Percentiles rank a stretch among this genome's conserved stretches.
Evolutionary conservation across 345 rosid species (phyloP).

Genomic region (Kernera saxatilis): DNA sequence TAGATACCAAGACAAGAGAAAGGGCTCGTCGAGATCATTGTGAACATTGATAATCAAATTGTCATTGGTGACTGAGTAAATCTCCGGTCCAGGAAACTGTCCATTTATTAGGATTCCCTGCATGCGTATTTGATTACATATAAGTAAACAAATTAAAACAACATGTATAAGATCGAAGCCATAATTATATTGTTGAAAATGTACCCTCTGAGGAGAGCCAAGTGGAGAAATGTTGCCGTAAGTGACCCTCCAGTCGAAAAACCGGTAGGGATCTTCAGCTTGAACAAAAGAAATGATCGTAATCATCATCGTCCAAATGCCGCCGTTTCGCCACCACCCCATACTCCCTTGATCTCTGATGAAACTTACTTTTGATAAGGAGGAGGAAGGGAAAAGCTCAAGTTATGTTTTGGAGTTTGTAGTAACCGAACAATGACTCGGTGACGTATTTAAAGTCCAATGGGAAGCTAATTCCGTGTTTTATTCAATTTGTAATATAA

Average conservation of each 20-base stretch:
- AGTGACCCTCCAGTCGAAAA: slow-evolving; percentile 66
- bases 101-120: slow-evolving; percentile 93
- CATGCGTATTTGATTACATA: too few species aligned
- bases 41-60: slow-evolving; percentile 81
- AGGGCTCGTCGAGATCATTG: slow-evolving; percentile 74
- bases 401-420: neutral
- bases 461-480: slow-evolving; percentile 26
- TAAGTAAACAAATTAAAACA: too few species aligned
- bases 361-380: neutral
- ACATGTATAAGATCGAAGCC: neutral
- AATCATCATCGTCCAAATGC: slow-evolving; percentile 6
- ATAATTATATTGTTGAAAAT: neutral
- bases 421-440: slow-evolving; percentile 5
- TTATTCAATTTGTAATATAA: neutral
- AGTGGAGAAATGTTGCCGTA: slow-evolving; percentile 66
- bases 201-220: slow-evolving; percentile 51
- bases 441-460: slow-evolving; percentile 27
- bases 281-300: slow-evolving; percentile 19
- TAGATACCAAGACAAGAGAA: slow-evolving; percentile 71
- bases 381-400: neutral
- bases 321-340: slow-evolving; percentile 2
- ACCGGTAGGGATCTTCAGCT: slow-evolving; percentile 61
- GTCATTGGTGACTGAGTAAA: slow-evolving; percentile 72
- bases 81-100: slow-evolving; percentile 89
- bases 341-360: neutral